Percentiles rank a stretch among this genome's conserved stretches.
phyloP scores from a whole-genome alignment of 208 protist species.

The Wallacemonas sp. region DNA sequence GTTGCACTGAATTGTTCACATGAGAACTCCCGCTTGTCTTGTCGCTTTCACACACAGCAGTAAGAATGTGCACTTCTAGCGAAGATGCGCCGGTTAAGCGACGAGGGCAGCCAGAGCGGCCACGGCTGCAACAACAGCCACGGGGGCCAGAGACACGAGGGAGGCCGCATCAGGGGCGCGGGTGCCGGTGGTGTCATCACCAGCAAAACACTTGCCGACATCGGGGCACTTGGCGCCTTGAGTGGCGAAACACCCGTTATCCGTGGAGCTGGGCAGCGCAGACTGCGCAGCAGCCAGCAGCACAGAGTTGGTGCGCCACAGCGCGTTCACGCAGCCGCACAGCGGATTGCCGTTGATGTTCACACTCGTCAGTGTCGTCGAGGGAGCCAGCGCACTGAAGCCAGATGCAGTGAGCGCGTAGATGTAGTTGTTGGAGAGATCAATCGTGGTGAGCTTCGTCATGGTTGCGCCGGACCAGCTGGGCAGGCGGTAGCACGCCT shows the following conservation, averaged over 20 bases:
- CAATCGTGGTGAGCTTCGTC: neutral
- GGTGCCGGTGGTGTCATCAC: too few relatives aligned
- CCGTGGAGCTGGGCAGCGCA: slow-evolving; percentile 5
- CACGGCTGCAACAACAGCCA: neutral
- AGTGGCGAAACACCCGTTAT: neutral
- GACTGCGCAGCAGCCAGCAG: neutral
- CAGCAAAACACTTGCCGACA: neutral
- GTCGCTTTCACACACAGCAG: too few relatives aligned
- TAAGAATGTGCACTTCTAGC: too few relatives aligned
- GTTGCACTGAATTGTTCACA: neutral
- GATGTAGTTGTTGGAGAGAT: slow-evolving; percentile 29
- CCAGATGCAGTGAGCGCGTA: neutral
- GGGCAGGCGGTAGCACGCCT: slow-evolving; percentile 24
- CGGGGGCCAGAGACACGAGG: neutral
- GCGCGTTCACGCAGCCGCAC: slow-evolving; percentile 14
- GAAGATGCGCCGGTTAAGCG: neutral
- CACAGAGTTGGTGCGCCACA: neutral
- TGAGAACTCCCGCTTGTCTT: neutral
- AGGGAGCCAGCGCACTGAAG: slow-evolving; percentile 5
- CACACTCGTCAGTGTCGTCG: slow-evolving; percentile 12
- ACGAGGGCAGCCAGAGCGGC: neutral
- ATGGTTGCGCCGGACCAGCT: slow-evolving; percentile 26
- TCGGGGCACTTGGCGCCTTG: too few relatives aligned
- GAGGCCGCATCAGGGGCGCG: neutral
- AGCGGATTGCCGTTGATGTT: slow-evolving; percentile 19